A percentile compares a stretch with the other conserved stretches of the same genome.
These are phyloP conservation scores for Eucommia ulmoides DNA, from an alignment of 257 asterid genomes.

Conservation along the genomic window DNA sequence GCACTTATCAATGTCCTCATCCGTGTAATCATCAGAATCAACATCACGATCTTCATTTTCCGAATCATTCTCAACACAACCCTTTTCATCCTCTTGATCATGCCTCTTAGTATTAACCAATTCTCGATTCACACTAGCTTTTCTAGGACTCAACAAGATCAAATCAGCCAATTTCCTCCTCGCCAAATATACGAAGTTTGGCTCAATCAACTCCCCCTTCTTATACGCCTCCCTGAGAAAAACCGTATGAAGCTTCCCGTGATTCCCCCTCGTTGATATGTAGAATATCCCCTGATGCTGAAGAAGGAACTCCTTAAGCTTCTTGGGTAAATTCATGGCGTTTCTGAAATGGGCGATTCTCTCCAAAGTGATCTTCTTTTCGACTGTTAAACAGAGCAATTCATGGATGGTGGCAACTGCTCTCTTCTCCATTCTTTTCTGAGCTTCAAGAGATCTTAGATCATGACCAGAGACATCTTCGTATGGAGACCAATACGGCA, in stretches of 20 bases:
- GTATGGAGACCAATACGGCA: conserved; percentile 90
- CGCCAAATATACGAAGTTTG: conserved; percentile 66
- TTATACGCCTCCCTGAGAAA: conserved; percentile 79
- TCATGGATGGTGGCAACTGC: conserved; percentile 82
- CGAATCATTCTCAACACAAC: conserved; percentile 14
- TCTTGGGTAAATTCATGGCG: conserved; percentile 74
- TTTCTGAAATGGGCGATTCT: conserved; percentile 73
- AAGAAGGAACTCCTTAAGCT: conserved; percentile 69
- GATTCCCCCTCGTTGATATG: conserved; percentile 71
- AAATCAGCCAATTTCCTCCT: conserved; percentile 65
- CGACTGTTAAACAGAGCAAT: conserved; percentile 49
- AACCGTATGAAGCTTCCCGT: conserved; percentile 75
- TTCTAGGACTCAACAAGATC: conserved; percentile 61
- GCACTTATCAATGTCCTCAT: conserved; percentile 8
- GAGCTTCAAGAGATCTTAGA: conserved; percentile 79
- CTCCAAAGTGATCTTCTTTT: conserved; percentile 70
- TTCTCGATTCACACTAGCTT: conserved; percentile 34
- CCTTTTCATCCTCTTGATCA: conserved; percentile 24
- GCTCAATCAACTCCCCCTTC: conserved; percentile 73
- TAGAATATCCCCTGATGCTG: conserved; percentile 90
- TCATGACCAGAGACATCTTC: conserved; percentile 71
- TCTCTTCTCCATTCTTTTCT: conserved; percentile 85
- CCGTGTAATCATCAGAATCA: conserved; percentile 11
- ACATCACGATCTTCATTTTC: conserved; percentile 16
- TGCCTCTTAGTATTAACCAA: conserved; percentile 38